Conservation (phyloP, 495 filamentous ascomycete species). For the Neurospora terricola region DNA sequence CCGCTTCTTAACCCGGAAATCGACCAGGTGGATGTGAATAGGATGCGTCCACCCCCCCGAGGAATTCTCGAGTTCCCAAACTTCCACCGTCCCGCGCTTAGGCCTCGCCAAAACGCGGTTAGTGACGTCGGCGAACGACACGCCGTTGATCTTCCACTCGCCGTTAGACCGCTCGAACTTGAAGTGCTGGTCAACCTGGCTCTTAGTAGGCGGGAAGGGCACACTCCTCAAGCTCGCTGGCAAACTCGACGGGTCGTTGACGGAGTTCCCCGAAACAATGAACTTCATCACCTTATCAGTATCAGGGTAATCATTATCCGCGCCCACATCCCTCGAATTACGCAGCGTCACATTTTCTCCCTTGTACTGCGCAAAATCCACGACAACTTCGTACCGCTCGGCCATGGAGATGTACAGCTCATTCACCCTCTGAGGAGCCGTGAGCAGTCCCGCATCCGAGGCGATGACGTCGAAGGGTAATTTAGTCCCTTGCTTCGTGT, state of each 20-base stretch:
- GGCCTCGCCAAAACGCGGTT: constrained; percentile 44
- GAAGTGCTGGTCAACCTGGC: constrained; percentile 30
- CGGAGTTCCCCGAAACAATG: constrained; percentile 30
- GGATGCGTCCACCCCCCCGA: constrained; percentile 40
- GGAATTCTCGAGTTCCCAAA: constrained; percentile 41
- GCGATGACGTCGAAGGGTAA: constrained; percentile 41
- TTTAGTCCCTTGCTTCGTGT: constrained; percentile 6
- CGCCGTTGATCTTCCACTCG: constrained; percentile 43
- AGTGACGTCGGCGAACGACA: constrained; percentile 37
- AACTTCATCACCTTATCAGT: constrained; percentile 47
- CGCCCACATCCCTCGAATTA: constrained; percentile 32
- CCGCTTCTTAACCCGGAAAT: constrained; percentile 40
- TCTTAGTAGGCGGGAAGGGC: constrained; percentile 13
- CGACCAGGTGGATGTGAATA: constrained; percentile 51
- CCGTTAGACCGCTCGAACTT: constrained; percentile 33
- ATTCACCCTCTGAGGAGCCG: constrained; percentile 21
- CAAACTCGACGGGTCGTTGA: constrained; percentile 13
- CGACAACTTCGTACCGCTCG: constrained; percentile 45
- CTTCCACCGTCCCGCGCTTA: constrained; percentile 35
- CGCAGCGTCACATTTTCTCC: constrained; percentile 40
- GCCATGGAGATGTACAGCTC: constrained; percentile 40
- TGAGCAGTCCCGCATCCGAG: constrained; percentile 40
- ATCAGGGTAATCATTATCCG: constrained; percentile 34
- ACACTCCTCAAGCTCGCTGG: constrained; percentile 1
- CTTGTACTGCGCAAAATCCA: constrained; percentile 40